Evolutionary conservation across 140 eudicot species (phyloP), one percentile per base, ranked within the genome.

Genomic region (Stevia rebaudiana): DNA sequence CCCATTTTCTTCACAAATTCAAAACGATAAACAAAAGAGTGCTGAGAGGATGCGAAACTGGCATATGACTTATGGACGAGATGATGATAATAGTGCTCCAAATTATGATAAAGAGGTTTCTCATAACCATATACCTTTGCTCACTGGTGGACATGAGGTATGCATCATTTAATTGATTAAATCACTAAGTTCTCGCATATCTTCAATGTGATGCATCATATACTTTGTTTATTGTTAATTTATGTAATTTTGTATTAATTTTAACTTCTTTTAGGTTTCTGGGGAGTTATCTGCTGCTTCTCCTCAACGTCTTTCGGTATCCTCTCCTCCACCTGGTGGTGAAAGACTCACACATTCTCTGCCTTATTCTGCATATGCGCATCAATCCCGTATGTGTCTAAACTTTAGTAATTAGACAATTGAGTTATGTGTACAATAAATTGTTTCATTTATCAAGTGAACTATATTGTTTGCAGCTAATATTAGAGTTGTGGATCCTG

Each of bases 261-360:
- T 36, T 11, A 4, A 10, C 4, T 31, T 13, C 35, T 63, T 58
- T 19, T 51, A 86, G 99, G 94, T 86, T 55, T 94, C 99, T 54
- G 99, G 99, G 42, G 99, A 94, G 74, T 63, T 94, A 9, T 88
- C 97, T 68, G 99, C 95, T 30, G 97, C 97, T 67, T 88, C 99
- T 15, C 95, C 98, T 56, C 97, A 83, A 37, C 94, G 90, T 8
- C 85, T 79, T 63, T 94, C 99, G 1, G 80, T 88, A 81, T 79
- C 89, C 18, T 94, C 99, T 61, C 88, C 97, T 74, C 88, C 88
- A 46, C 95, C 79, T 11, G 79, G 80, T 58, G 88, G 84, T 41
- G 87, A 69, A 16, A 80, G 88, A 61, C 82, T 71, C 39, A 72
- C 78, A 42, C 83, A 74, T 81, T 74, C 78, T 10, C 79, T 74